Base-by-base conservation (phyloP, 83 land plant species). In the Diphasiastrum complanatum region DNA sequence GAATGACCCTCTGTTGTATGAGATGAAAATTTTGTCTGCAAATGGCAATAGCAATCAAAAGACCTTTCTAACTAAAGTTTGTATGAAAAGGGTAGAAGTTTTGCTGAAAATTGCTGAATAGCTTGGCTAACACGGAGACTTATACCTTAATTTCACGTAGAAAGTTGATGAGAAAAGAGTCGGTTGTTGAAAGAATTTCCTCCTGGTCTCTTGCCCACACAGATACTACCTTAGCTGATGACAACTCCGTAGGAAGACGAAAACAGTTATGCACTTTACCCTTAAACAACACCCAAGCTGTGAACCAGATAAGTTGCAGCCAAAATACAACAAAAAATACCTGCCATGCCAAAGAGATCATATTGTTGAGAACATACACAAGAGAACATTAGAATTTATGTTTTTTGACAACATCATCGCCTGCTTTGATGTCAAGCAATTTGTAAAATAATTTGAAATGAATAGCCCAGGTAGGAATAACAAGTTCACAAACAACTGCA, bases 271-370 rank as follows among this genome's bases (percentile, higher is more conserved):
- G 78, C 18, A 75, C 78, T 48, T 55, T 69, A 19, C 66, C 74
- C 31, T 63, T 72, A 25, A 49, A 70, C 30, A 63, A n/a, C 27
- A 75, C 73, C 78, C 78, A 75, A 23, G 63, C 48, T 29, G 68
- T 63, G 38, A 56, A 75, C 78, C 78, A 75, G 41, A 75, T 41
- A 25, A 68, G 62, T 22, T 73, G 29, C 36, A 75, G 63, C 78
- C 78, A 75, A 73, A 73, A 75, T 31, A 75, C 66, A 38, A 63
- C 66, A 57, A 75, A 75, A 47, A 75, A 75, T 12, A 75, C 54
- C 78, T 75, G 53, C 56, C 1, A 4, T 45, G 26, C 29, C 12
- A 2, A 45, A 5, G n/a, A 1, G 40, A 33, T n/a, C 10, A 57
- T n/a, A 35, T 26, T 16, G 12, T 32, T 57, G 43, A 1, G 14